Conservation (phyloP, 2,329 filamentous ascomycete species). For the Emmonsia crescens region DNA sequence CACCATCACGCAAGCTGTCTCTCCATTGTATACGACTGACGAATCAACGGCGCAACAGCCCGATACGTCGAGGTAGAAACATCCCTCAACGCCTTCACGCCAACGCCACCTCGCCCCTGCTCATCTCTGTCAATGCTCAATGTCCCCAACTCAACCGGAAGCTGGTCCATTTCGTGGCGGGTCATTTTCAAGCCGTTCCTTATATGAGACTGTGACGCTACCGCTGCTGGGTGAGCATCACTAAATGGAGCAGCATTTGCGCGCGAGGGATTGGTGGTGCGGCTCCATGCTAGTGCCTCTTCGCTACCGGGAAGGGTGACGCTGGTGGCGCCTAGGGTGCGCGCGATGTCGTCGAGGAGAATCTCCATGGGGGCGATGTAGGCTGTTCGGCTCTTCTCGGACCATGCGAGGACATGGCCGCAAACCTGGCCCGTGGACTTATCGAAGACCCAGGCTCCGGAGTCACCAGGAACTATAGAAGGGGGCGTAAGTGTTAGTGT, state of each 20-base stretch:
- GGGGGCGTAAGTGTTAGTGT: background rate
- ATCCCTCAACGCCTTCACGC: conserved; percentile 13
- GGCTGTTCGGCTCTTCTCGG: conserved; percentile 64
- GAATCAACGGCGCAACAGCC: conserved; percentile 19
- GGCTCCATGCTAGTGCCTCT: conserved; percentile 12
- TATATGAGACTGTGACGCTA: background rate
- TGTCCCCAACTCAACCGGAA: conserved; percentile 12
- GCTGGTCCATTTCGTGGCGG: conserved; percentile 5
- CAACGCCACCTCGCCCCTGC: background rate
- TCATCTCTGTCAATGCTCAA: conserved; percentile 9
- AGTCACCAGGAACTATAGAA: conserved; percentile 66
- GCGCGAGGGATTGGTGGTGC: background rate
- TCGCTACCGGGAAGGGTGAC: conserved; percentile 57
- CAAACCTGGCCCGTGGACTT: conserved; percentile 67
- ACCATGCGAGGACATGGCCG: conserved; percentile 85
- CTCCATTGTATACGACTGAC: conserved; percentile 27
- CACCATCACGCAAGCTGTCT: conserved; percentile 26
- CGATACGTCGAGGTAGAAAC: conserved; percentile 17
- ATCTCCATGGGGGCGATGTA: conserved; percentile 97
- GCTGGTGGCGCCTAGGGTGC: conserved; percentile 58
- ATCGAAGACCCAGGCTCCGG: conserved; percentile 85
- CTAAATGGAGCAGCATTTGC: background rate
- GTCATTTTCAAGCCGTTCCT: background rate
- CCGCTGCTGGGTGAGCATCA: background rate
- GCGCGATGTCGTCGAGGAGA: conserved; percentile 71